phyloP scores from a whole-genome alignment of 2,329 filamentous ascomycete species.

The Ceratocystis cacaofunesta region DNA sequence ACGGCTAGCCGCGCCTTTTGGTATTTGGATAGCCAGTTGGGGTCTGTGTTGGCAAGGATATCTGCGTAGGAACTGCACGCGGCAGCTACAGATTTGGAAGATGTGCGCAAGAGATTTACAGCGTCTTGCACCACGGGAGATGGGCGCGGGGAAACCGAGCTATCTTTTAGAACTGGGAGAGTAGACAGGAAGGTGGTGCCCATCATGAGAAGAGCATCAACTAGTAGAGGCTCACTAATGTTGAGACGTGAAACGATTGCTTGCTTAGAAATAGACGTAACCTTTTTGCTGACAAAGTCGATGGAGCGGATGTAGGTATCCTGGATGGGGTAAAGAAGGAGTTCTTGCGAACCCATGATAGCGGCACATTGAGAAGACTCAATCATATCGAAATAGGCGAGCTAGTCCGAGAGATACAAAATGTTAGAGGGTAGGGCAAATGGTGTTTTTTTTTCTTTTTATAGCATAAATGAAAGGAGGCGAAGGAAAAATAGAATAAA shows the following conservation, averaged over 20 bases:
- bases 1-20: constrained; percentile 73
- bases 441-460: not conserved
- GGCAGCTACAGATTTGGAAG: constrained; percentile 53
- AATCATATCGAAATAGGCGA: constrained; percentile 61
- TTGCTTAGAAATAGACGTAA: constrained; percentile 49
- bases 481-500: constrained; percentile 19
- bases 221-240: constrained; percentile 56
- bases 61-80: constrained; percentile 70
- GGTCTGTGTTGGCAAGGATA: constrained; percentile 53
- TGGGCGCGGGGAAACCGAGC: constrained; percentile 38
- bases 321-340: constrained; percentile 71
- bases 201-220: constrained; percentile 69
- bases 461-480: constrained; percentile 19
- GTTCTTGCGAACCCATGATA: constrained; percentile 70
- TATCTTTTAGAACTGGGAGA: constrained; percentile 61
- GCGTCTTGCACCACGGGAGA: constrained; percentile 56
- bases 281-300: constrained; percentile 53
- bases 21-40: constrained; percentile 73
- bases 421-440: constrained; percentile 12
- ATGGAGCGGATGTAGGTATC: constrained; percentile 54
- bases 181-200: constrained; percentile 67
- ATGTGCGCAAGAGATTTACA: constrained; percentile 56
- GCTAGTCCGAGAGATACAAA: constrained; percentile 29
- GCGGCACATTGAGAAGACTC: constrained; percentile 56
- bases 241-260: constrained; percentile 50